Base-by-base conservation (phyloP, 345 rosid genomes). In the Murraya koenigii region DNA sequence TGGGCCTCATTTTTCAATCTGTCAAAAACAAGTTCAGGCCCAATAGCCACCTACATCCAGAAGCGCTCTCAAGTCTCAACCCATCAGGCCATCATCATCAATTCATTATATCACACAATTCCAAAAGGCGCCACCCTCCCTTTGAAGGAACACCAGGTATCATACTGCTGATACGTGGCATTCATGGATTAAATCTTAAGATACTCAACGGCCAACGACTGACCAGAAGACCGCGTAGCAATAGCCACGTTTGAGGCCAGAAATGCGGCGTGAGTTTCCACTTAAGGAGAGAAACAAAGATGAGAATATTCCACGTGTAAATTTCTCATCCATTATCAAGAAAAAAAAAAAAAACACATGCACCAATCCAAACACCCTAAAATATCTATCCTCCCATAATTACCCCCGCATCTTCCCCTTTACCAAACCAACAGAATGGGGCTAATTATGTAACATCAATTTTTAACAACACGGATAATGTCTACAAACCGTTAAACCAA, bases 301-400 rank as follows among this genome's bases (percentile, higher is more conserved):
- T 66, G 20, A 52, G 33, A 55, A 1, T 2, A 15, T 25, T 56
- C 49, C 80, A 77, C 83, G 81, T 83, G 83, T 62, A 47, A 69
- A 1, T 5, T 69, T 39, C 74, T 71, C 72, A 32, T 77, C 86
- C 86, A 66, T 59, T 11, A 60, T 44, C 22, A 54, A 32, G 17
- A 17, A 0, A 6, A 23, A n/a, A 55, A 69, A 55, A 58, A 69
- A 70, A 66, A 62, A 60, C 30, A 35, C 17, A 13, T 44, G 49
- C 49, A 17, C 19, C 20, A 28, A 1, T 72, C 54, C 3, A n/a
- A 7, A 35, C 23, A 1, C 39, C 66, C 64, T 17, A 19, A 23
- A 69, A 7, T 47, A 9, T 3, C 69, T 6, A 13, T 49, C 19
- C 6, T 28, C 66, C 67, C 70, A 25, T 8, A 15, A 33, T 8